Base-by-base conservation (phyloP, 2,329 filamentous ascomycete genomes). In the Botrytis pseudocinerea region DNA sequence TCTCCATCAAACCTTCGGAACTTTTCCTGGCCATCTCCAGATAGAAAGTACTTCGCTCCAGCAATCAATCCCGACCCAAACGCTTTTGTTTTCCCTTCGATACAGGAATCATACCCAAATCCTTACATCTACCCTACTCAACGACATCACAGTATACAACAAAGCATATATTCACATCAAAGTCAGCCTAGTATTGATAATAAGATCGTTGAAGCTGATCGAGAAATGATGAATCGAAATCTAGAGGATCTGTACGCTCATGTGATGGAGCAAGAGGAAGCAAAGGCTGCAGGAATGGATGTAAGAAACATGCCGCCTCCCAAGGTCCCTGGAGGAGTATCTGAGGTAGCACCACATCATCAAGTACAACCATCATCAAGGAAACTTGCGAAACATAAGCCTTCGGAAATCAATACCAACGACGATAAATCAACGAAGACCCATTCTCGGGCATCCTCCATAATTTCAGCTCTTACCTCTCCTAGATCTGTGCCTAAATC, bases 191-290 rank as follows among this genome's bases (percentile, higher is more conserved):
- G 62, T 59, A 93, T 98, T 74, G 94, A 98, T 81, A 90, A 92
- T 74, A 87, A 87, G 74, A 88, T 97, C 25, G 87, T 98, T 38
- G 88, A 91, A 74, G 87, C 89, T 74, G 93, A 97, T 82, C 89
- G 88, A 80, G 86, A 88, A 79, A 91, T 91, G 84, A 90, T 93
- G 76, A 91, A 96, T 82, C 87, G 91, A 76, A 93, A 97, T 81
- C 90, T 98, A 82, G 94, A 97, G 82, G 90, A 93, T 78, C 90
- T 98, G 81, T 98, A 98, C 83, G 94, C 91, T 75, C 92, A 94
- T 77, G 95, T 97, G 76, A 92, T 97, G 90, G 93, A 94, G 82
- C 93, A 97, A 78, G 95, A 98, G 79, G 89, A 88, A 73, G 89
- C 89, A 69, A 91, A 90, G 81, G 84, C 86, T 76, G 85, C 85